Conservation (phyloP, 2,329 filamentous ascomycete species). For the Chaetomiaceae sp. region DNA sequence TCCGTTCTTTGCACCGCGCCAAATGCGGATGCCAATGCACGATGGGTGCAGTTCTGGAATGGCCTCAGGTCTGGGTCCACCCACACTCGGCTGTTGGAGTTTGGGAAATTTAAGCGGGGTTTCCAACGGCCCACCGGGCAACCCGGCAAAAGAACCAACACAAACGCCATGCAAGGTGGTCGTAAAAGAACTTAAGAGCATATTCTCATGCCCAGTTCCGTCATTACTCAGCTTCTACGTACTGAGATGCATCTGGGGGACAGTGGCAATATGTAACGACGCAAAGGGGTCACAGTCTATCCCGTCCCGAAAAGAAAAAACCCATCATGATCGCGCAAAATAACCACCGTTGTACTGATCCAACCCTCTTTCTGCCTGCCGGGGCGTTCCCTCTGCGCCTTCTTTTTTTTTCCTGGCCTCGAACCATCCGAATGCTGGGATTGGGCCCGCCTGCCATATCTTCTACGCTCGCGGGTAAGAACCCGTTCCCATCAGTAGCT, state of each 20-base stretch:
- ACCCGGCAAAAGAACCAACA: not conserved
- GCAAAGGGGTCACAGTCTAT: constrained; percentile 18
- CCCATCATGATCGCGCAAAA: constrained; percentile 7
- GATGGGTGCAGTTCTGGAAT: constrained; percentile 1
- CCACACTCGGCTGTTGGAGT: not conserved
- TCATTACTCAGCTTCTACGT: constrained; percentile 9
- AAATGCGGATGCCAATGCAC: constrained; percentile 1
- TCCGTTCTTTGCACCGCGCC: not conserved
- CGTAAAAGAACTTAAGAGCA: not conserved
- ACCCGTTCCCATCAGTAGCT: constrained; percentile 11
- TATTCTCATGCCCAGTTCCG: not conserved
- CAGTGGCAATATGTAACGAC: constrained; percentile 5
- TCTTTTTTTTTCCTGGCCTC: too few relatives aligned
- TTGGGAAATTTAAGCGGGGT: not conserved
- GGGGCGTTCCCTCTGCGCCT: not conserved
- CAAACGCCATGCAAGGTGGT: too few relatives aligned
- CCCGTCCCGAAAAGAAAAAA: constrained; percentile 12
- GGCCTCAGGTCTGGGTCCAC: constrained; percentile 3
- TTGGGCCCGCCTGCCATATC: constrained; percentile 1
- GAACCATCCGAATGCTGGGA: too few relatives aligned
- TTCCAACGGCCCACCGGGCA: not conserved
- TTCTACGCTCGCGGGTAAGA: constrained; percentile 2
- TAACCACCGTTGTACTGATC: constrained; percentile 3
- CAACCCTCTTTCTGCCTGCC: not conserved
- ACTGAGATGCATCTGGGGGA: constrained; percentile 13